Base-by-base conservation (phyloP, 1,139 yeast species). In the Diutina mesorugosa region DNA sequence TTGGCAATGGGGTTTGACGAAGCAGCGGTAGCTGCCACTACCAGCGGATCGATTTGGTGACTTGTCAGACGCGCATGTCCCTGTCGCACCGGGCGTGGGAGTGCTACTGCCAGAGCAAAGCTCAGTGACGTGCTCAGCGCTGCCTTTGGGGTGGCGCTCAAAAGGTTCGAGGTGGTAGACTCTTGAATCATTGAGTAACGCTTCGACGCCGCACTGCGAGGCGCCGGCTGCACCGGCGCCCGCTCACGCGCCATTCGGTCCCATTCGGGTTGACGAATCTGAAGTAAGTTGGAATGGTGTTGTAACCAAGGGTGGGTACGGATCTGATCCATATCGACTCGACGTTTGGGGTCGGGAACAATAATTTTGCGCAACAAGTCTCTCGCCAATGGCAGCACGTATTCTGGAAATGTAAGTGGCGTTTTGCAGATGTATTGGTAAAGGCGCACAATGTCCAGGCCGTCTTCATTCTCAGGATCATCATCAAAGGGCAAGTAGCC, bases 401-500 rank as follows among this genome's bases (percentile, higher is more conserved):
- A 91, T 68, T 91, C 98, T 1, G 99, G 99, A 72, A 93, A 93
- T 3, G 97, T 93, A 65, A 93, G 76, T 5, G 97, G 90, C 1
- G 97, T 90, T 57, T 84, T 79, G 55, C 97, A 90, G 61, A 93
- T 95, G 71, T 93, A 93, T 66, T 87, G 90, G 72, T 93, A 95
- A 59, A 93, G 76, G 68, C 87, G 85, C 35, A 93, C 90, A 65
- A 93, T 93, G 70, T 93, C 96, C 58, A 91, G 87, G 57, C 98
- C 97, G 66, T 93, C 97, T 50, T 97, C 98, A 67, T 95, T 93
- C 57, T 87, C 86, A 38, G 97, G 95, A 68, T 93, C 99, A 69
- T 93, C 99, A 67, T 93, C 99, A 76, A 90, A 93, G 1, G 99
- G 99, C 61, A 93, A 77, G 68, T 93, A 95, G 1, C 99, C 99